A percentile compares a stretch with the other conserved stretches of the same genome.
These are phyloP conservation scores for Sphaerostilbella broomeana DNA, from an alignment of 2,329 filamentous ascomycete species.

Conservation along the genomic window DNA sequence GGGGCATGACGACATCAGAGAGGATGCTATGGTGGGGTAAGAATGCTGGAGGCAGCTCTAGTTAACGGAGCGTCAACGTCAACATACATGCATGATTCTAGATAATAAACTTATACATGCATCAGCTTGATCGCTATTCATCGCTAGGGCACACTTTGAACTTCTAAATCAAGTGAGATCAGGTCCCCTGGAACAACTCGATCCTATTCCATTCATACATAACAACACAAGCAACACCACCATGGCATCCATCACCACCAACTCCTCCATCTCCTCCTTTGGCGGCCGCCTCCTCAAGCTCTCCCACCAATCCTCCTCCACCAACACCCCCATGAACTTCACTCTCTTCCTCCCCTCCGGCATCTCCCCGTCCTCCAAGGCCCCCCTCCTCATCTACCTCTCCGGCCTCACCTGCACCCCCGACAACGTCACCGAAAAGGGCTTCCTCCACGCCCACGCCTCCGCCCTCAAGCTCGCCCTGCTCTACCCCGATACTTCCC, in stretches of 20 bases:
- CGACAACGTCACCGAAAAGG: slow-evolving; percentile 75
- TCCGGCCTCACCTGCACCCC: slow-evolving; percentile 92
- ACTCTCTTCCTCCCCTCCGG: slow-evolving; percentile 85
- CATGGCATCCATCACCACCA: slow-evolving; percentile 53
- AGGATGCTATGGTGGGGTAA: too few relatives aligned
- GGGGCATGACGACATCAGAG: too few relatives aligned
- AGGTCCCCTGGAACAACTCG: too few relatives aligned
- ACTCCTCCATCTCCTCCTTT: slow-evolving; percentile 82
- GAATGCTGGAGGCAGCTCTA: too few relatives aligned
- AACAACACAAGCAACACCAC: background rate
- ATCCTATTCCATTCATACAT: too few relatives aligned
- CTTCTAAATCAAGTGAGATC: too few relatives aligned
- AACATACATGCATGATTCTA: too few relatives aligned
- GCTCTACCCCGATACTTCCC: slow-evolving; percentile 91
- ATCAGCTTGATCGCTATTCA: too few relatives aligned
- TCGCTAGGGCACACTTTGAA: too few relatives aligned
- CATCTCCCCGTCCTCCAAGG: slow-evolving; percentile 45
- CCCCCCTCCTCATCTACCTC: slow-evolving; percentile 86
- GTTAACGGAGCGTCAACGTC: too few relatives aligned
- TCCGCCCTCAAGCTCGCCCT: slow-evolving; percentile 79
- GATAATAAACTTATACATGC: too few relatives aligned
- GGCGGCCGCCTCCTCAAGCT: slow-evolving; percentile 95
- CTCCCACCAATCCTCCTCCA: slow-evolving; percentile 70
- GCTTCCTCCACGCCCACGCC: slow-evolving; percentile 85
- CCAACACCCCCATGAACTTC: slow-evolving; percentile 82